phyloP scores from a whole-genome alignment of 305 asterid genomes.

The Rubia tinctorum region DNA sequence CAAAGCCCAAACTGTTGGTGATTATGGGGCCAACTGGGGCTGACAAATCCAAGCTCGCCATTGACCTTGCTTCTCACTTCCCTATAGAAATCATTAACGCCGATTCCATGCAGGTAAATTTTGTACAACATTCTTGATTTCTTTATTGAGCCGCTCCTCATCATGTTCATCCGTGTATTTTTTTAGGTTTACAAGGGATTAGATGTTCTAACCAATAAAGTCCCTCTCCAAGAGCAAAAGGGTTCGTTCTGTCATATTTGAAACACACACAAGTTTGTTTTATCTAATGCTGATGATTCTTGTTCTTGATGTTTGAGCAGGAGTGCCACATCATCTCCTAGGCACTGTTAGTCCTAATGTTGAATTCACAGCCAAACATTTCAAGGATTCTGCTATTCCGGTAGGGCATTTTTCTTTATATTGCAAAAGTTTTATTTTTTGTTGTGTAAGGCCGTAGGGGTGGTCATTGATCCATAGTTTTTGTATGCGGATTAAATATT shows the following conservation, averaged over 20 bases:
- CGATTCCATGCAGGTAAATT: constrained; percentile 86
- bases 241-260: constrained; percentile 38
- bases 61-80: constrained; percentile 76
- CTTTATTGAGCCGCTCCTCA: neutral
- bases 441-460: neutral
- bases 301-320: constrained; percentile 36
- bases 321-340: constrained; percentile 83
- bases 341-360: constrained; percentile 66
- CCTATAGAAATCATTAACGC: constrained; percentile 85
- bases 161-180: neutral
- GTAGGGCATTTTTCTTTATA: constrained; percentile 37
- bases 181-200: constrained; percentile 70
- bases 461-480: neutral
- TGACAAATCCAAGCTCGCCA: constrained; percentile 87
- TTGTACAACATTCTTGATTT: neutral
- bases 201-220: constrained; percentile 90
- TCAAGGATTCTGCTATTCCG: constrained; percentile 65
- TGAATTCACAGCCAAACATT: constrained; percentile 82
- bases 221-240: constrained; percentile 61
- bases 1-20: constrained; percentile 66
- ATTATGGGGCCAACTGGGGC: constrained; percentile 89
- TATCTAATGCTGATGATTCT: constrained; percentile 8
- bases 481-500: neutral
- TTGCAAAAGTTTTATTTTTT: neutral
- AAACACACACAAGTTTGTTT: neutral